These are phyloP conservation scores for Coniella vitis DNA, from an alignment of 2,329 filamentous ascomycete genomes.

Conservation along the genomic window DNA sequence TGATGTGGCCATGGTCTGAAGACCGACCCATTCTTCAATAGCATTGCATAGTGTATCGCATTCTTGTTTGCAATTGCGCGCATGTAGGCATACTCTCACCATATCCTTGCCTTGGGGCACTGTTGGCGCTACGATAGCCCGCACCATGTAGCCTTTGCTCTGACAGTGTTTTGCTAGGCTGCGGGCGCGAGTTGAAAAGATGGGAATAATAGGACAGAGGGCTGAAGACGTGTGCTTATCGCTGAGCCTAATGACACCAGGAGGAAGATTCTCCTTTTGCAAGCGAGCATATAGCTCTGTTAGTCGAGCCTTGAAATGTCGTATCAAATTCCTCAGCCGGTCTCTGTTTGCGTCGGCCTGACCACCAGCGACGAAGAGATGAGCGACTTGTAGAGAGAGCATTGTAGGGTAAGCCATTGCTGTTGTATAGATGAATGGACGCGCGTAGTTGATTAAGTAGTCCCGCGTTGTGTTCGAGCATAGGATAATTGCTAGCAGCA, in stretches of 20 bases:
- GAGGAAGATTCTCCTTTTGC: no score
- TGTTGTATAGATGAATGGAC: slow-evolving; percentile 69
- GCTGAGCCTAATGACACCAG: slow-evolving; percentile 19
- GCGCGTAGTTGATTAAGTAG: slow-evolving; percentile 69
- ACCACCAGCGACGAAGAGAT: slow-evolving; percentile 47
- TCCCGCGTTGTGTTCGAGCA: slow-evolving; percentile 51
- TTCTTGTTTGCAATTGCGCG: slow-evolving; percentile 45
- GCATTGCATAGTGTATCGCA: not conserved
- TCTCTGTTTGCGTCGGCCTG: slow-evolving; percentile 32
- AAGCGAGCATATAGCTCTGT: slow-evolving; percentile 30
- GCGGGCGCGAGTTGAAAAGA: slow-evolving; percentile 52
- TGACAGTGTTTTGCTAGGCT: slow-evolving; percentile 56
- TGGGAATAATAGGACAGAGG: slow-evolving; percentile 56
- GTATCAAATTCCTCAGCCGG: slow-evolving; percentile 39
- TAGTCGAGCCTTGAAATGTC: slow-evolving; percentile 38
- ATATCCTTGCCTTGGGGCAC: slow-evolving; percentile 57
- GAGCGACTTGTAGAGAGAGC: slow-evolving; percentile 50
- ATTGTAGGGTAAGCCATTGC: slow-evolving; percentile 57
- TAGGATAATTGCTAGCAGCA: slow-evolving; percentile 53
- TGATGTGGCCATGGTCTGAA: not conserved
- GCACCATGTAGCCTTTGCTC: slow-evolving; percentile 48
- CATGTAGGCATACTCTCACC: slow-evolving; percentile 61
- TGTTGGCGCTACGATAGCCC: slow-evolving; percentile 62
- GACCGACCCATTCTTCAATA: not conserved
- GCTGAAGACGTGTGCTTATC: slow-evolving; percentile 31